These are phyloP conservation scores for Neurospora discreta DNA, from an alignment of 495 filamentous ascomycete genomes.

Conservation along the genomic window DNA sequence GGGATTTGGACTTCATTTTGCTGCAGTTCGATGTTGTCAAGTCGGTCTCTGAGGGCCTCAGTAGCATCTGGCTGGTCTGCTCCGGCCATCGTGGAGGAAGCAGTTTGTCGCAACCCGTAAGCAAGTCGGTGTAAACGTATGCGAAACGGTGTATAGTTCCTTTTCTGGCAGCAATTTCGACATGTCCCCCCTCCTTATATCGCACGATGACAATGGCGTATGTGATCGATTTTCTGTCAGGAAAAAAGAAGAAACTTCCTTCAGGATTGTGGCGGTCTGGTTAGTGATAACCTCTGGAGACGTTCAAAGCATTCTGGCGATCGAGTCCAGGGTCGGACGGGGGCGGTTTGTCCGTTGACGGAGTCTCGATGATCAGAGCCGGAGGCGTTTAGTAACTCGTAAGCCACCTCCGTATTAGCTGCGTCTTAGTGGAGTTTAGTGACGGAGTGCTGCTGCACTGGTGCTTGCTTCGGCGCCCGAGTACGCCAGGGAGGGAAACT, in stretches of 20 bases:
- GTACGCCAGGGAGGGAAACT: background rate
- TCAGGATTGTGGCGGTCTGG: background rate
- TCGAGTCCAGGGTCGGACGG: background rate
- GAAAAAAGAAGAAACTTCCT: background rate
- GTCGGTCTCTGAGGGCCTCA: slow-evolving; percentile 11
- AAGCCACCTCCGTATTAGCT: background rate
- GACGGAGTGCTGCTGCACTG: background rate
- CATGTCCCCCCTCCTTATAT: background rate
- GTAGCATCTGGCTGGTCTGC: slow-evolving; percentile 2
- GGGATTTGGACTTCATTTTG: slow-evolving; percentile 3
- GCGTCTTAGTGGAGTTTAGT: background rate
- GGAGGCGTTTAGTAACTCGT: background rate
- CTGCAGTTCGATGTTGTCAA: slow-evolving; percentile 17
- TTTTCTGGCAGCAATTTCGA: background rate
- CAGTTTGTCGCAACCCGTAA: background rate
- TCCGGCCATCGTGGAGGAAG: background rate
- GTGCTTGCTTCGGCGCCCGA: background rate
- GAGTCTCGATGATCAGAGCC: background rate
- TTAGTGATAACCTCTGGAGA: background rate
- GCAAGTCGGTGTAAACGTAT: background rate
- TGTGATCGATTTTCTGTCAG: background rate
- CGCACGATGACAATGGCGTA: background rate
- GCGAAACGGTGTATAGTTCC: background rate
- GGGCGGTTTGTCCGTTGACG: background rate
- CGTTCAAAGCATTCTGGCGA: background rate